Percentiles rank a stretch among this genome's conserved stretches.
These are phyloP conservation scores for Aspergillus fumigatiaffinis DNA, from an alignment of 2,329 filamentous ascomycete species.

Conservation along the genomic window DNA sequence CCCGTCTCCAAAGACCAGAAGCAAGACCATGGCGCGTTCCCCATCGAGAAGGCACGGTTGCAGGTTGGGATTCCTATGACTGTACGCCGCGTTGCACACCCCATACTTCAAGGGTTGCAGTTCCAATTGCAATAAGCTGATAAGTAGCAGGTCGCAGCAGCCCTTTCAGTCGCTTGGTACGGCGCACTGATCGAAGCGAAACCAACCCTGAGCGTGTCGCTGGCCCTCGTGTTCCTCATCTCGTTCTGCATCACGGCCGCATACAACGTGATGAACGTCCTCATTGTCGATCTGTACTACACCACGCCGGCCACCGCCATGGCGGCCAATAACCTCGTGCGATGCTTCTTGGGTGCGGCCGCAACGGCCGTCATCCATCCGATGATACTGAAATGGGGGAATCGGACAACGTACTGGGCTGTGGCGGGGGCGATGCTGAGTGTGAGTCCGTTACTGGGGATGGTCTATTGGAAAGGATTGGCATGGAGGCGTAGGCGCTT, in stretches of 20 bases:
- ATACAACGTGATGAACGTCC: constrained; percentile 43
- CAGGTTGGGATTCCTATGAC: constrained; percentile 40
- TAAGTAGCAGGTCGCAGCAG: constrained; percentile 10
- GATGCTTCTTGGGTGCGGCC: constrained; percentile 30
- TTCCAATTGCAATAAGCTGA: constrained; percentile 23
- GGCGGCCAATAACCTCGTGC: constrained; percentile 32
- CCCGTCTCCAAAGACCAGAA: constrained; percentile 31
- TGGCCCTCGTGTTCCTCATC: constrained; percentile 31
- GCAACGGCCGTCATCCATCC: constrained; percentile 23
- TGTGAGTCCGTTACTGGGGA: constrained; percentile 12
- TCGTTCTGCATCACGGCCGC: constrained; percentile 36
- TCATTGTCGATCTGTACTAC: constrained; percentile 44
- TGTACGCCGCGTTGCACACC: background rate
- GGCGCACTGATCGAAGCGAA: constrained; percentile 4
- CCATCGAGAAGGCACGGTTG: constrained; percentile 43
- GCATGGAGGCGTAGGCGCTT: constrained; percentile 14
- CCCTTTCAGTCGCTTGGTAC: constrained; percentile 8
- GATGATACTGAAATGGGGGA: constrained; percentile 14
- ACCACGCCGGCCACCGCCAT: constrained; percentile 27
- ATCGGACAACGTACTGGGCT: constrained; percentile 14
- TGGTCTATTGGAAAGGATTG: constrained; percentile 18
- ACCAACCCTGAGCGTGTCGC: constrained; percentile 21
- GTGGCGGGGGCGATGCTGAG: constrained; percentile 10
- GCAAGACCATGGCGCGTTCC: constrained; percentile 38
- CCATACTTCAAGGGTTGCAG: no score